Base-by-base conservation (phyloP, 2,329 filamentous ascomycete species). In the Cercospora zeina region DNA sequence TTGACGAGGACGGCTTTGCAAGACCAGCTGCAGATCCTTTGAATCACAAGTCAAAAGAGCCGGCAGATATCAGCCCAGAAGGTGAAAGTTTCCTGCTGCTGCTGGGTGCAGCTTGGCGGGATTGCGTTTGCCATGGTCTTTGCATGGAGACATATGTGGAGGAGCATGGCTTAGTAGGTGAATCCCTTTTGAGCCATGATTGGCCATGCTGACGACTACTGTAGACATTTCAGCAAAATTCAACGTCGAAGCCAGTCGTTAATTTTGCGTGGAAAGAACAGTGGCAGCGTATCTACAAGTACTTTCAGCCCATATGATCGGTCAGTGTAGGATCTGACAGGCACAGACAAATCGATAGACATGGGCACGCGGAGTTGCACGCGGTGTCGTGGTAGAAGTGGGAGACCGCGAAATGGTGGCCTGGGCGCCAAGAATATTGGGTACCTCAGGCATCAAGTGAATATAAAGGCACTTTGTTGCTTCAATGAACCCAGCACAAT, bases 81-180 rank as follows among this genome's bases (percentile, higher is more conserved):
- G 78, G 76, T 2, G 75, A 80, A 68, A 76, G 73, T 39, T 81
- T 81, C 65, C 72, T 77, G 1, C 69, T 81, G 5, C 63, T 80
- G 57, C 60, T 81, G 67, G 75, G 76, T 57, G 71, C 78, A 27
- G 79, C 79, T 4, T 76, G 77, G 63, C 67, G 77, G 51, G 79
- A 81, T 62, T 78, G 74, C 54, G 68, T 73, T 8, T 72, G 69
- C 30, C 54, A 62, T 42, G 67, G 67, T 1, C 57, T 65, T 4
- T 70, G 70, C 59, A 34, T 49, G 50, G 45, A 55, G 13, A 50
- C 24, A 9, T 62, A 62, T 19, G 34, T 51, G 13, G 27, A 42
- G 13, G 59, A 62, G 45, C 24, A 56, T 36, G 39, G 39, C 11
- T 24, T 45, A 16, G 39, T 45, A 21, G 1, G 39, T 19, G 3